Percentiles rank a stretch among this genome's conserved stretches.
Conservation (phyloP, 345 rosid species). For the Lepidium aucheri region DNA sequence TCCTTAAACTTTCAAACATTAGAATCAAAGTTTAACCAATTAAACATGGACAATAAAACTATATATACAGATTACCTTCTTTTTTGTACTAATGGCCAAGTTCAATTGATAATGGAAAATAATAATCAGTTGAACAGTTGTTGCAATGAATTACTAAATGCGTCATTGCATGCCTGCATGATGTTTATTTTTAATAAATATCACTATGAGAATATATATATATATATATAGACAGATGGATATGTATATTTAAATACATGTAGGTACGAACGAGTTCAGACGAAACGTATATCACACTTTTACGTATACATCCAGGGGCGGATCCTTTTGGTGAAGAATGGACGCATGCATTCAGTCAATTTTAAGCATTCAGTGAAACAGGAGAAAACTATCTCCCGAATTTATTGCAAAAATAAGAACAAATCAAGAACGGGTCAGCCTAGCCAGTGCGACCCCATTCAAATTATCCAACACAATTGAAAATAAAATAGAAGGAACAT, state of each 20-base stretch:
- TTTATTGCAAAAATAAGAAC: too few relatives aligned
- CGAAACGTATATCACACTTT: neutral
- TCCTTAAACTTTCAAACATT: neutral
- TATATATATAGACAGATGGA: neutral
- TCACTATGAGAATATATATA: neutral
- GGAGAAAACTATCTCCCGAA: too few relatives aligned
- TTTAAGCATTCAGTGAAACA: neutral
- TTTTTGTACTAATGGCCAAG: neutral
- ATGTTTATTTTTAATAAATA: neutral
- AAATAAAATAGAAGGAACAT: too few relatives aligned
- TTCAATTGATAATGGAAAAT: neutral
- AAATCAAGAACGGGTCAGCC: too few relatives aligned
- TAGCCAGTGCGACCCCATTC: too few relatives aligned
- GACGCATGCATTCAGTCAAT: neutral
- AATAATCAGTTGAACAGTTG: conserved; percentile 8
- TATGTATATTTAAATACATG: neutral
- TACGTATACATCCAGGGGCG: neutral
- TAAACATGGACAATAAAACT: neutral
- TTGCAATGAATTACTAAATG: neutral
- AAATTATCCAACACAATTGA: too few relatives aligned
- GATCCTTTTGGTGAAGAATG: neutral
- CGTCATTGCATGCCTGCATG: conserved; percentile 12
- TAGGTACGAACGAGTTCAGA: neutral
- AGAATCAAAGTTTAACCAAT: neutral
- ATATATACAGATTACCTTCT: neutral